phyloP scores from a whole-genome alignment of 306 rosid genomes.

The Acacia acuminata region DNA sequence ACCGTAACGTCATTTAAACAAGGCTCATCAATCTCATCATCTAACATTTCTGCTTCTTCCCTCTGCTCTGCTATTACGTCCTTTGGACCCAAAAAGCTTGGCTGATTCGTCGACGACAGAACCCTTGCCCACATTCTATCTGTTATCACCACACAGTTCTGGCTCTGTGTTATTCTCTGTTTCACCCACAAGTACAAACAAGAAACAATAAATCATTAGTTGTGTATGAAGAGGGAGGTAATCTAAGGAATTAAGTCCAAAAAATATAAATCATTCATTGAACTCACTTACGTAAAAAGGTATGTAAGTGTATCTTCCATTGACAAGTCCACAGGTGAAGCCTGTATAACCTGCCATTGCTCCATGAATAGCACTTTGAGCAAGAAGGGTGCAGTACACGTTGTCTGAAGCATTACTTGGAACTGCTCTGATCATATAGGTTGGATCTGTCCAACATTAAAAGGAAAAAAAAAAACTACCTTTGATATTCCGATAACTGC shows the following conservation, averaged over 20 bases:
- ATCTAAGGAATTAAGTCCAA: neutral
- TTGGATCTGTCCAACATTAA: conserved; percentile 70
- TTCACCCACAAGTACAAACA: neutral
- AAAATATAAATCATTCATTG: neutral
- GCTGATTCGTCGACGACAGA: conserved; percentile 91
- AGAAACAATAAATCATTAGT: neutral
- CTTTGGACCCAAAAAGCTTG: conserved; percentile 65
- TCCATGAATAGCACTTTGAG: conserved; percentile 96
- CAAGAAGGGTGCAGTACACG: conserved; percentile 88
- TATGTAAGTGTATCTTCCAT: conserved; percentile 88
- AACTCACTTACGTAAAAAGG: conserved; percentile 88
- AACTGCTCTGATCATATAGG: conserved; percentile 92
- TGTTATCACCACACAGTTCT: conserved; percentile 79
- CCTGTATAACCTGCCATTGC: conserved; percentile 99
- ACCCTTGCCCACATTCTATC: conserved; percentile 99
- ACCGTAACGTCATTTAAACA: conserved; percentile 27
- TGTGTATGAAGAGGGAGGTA: neutral
- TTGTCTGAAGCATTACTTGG: conserved; percentile 94
- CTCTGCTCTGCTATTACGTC: conserved; percentile 46
- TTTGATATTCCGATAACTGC: neutral
- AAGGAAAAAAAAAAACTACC: neutral
- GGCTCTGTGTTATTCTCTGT: conserved; percentile 80
- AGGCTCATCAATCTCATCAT: conserved; percentile 21
- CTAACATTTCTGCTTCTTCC: conserved; percentile 35
- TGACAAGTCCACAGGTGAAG: conserved; percentile 74